Evolutionary conservation across 345 rosid genomes (phyloP).

Genomic region (Cardamine occulta): DNA sequence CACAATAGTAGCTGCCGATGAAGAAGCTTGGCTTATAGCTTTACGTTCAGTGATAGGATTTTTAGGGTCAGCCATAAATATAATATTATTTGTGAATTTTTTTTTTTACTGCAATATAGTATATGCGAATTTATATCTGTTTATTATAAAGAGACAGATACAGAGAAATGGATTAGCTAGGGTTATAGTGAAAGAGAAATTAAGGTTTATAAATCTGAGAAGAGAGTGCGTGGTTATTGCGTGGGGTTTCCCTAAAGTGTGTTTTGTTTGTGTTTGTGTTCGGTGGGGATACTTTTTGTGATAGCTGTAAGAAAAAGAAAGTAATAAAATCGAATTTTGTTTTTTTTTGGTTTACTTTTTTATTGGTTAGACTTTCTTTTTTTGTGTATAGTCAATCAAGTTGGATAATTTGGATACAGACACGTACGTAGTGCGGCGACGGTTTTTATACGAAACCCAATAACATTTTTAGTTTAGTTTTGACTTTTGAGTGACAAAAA

Average conservation of each 20-base stretch:
- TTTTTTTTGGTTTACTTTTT: background rate
- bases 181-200: constrained; percentile 29
- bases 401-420: background rate
- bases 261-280: constrained; percentile 41
- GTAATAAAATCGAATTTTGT: background rate
- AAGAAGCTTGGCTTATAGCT: constrained; percentile 33
- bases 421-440: background rate
- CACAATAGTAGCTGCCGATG: constrained; percentile 32
- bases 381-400: background rate
- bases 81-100: background rate
- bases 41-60: constrained; percentile 40
- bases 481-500: too few species aligned
- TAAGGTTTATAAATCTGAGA: constrained; percentile 32
- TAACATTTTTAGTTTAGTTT: background rate
- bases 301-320: constrained; percentile 25
- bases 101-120: background rate
- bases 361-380: background rate
- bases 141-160: background rate
- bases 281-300: constrained; percentile 22
- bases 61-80: constrained; percentile 42
- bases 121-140: background rate
- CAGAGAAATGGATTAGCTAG: background rate
- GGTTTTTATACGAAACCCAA: background rate
- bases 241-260: constrained; percentile 44
- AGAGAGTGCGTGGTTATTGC: constrained; percentile 41